Conservation (phyloP, 371 early-diverging fungal species). For the Globomyces sp. region DNA sequence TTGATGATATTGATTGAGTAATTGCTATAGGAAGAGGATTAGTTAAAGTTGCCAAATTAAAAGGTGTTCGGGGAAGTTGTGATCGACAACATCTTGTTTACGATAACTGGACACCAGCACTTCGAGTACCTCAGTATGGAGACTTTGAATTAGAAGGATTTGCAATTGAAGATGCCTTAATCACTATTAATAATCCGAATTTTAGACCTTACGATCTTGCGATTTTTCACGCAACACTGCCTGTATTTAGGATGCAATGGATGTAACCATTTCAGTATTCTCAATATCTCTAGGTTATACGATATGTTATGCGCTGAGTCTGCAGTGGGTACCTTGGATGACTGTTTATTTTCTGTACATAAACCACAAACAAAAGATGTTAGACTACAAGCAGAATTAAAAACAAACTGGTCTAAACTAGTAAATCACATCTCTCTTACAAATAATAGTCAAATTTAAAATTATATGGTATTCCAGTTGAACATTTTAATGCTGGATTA, state of each 20-base stretch:
- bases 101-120: conserved; percentile 66
- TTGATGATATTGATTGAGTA: not conserved
- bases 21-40: conserved; percentile 63
- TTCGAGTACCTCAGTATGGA: conserved; percentile 68
- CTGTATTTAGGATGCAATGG: conserved; percentile 87
- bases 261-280: conserved; percentile 45
- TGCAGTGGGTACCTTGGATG: conserved; percentile 90
- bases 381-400: conserved; percentile 19
- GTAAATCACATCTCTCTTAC: conserved; percentile 1
- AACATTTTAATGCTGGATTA: conserved; percentile 83
- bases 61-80: conserved; percentile 81
- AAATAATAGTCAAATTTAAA: conserved; percentile 70
- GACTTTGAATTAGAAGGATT: conserved; percentile 84
- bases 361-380: conserved; percentile 59
- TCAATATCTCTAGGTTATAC: conserved; percentile 40
- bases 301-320: conserved; percentile 87
- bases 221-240: conserved; percentile 80
- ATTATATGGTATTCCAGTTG: conserved; percentile 87
- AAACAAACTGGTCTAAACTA: conserved; percentile 7
- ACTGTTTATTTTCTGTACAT: conserved; percentile 90
- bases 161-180: conserved; percentile 71
- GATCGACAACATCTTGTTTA: conserved; percentile 85
- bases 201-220: conserved; percentile 88
- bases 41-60: conserved; percentile 75
- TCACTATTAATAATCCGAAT: conserved; percentile 75